Evolutionary conservation across 371 early-diverging fungal genomes (phyloP), one percentile per base, ranked within the genome.

Genomic region (Apophysomyces ossiformis): DNA sequence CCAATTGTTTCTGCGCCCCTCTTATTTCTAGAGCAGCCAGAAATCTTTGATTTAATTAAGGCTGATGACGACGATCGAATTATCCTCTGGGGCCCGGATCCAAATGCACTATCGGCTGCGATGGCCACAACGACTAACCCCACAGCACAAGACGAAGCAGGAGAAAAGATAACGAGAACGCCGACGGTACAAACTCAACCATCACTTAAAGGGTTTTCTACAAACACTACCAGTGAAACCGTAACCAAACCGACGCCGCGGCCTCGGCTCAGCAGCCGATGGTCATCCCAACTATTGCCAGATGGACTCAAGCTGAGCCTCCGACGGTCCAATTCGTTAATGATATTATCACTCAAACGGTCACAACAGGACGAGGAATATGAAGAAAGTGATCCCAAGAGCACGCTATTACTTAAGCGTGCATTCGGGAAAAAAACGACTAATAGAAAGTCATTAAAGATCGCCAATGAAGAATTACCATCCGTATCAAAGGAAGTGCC

Each of bases 1-100:
- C 54, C 54, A 7, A 71, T 70, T 26, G 63, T 70, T 58, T 65
- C 69, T 7, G 69, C 77, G 8, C 77, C 77, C 37, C 61, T 73
- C 5, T 58, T 76, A 0, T 76, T 76, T 37, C 66, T 62, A 15
- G 75, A 77, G 57, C 65, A 79, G 18, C 85, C 87, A 0, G 75
- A 79, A 32, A 70, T 84, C 63, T 87, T 87, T 61, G 86, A 86
- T 61, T 70, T 76, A 0, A 69, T 87, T 11, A 69, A 69, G 37
- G 76, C 83, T 0, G 88, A 87, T n/a, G 73, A 77, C 12, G 85
- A 87, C 60, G 85, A 85, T 39, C 69, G 84, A 8, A 83, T 85
- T 38, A 84, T 87, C 43, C 67, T 87, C 35, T 87, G 88, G 88
- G 83, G 83, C 1, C 68, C 76, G 57, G 79, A 81, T 68, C 76